A percentile compares a stretch with the other conserved stretches of the same genome.
These are phyloP conservation scores for Hortiboletus campestris DNA, from an alignment of 768 basidiomycete species.

Conservation along the genomic window DNA sequence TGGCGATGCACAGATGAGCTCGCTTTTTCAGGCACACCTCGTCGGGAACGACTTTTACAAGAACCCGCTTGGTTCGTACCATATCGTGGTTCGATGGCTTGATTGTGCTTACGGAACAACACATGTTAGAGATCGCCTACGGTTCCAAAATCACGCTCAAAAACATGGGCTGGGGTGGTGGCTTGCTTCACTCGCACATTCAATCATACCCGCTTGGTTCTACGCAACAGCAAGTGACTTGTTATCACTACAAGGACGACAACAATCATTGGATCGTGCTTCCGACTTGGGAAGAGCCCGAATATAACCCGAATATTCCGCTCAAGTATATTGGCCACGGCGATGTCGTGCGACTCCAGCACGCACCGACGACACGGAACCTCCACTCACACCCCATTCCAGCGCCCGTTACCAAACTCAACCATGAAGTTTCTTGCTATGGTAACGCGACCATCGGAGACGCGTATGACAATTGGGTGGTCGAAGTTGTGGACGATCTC, in stretches of 20 bases:
- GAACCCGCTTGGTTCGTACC: slow-evolving; percentile 75
- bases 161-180: slow-evolving; percentile 98
- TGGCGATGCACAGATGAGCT: slow-evolving; percentile 98
- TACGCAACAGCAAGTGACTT: slow-evolving; percentile 93
- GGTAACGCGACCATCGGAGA: slow-evolving; percentile 91
- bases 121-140: slow-evolving; percentile 68
- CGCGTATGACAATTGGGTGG: slow-evolving; percentile 82
- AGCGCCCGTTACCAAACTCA: slow-evolving; percentile 86
- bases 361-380: slow-evolving; percentile 81
- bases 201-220: slow-evolving; percentile 93
- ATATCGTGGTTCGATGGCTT: background rate
- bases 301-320: slow-evolving; percentile 60
- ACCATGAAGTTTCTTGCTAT: slow-evolving; percentile 92
- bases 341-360: slow-evolving; percentile 78
- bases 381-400: slow-evolving; percentile 88
- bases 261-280: slow-evolving; percentile 91
- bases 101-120: background rate
- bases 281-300: slow-evolving; percentile 76
- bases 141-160: slow-evolving; percentile 93
- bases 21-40: slow-evolving; percentile 95
- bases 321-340: slow-evolving; percentile 73
- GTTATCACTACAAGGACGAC: slow-evolving; percentile 98
- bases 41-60: slow-evolving; percentile 90
- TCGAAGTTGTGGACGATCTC: slow-evolving; percentile 93
- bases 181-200: slow-evolving; percentile 94